Evolutionary conservation across 2,329 filamentous ascomycete genomes (phyloP).

Genomic region (Diplodia intermedia): DNA sequence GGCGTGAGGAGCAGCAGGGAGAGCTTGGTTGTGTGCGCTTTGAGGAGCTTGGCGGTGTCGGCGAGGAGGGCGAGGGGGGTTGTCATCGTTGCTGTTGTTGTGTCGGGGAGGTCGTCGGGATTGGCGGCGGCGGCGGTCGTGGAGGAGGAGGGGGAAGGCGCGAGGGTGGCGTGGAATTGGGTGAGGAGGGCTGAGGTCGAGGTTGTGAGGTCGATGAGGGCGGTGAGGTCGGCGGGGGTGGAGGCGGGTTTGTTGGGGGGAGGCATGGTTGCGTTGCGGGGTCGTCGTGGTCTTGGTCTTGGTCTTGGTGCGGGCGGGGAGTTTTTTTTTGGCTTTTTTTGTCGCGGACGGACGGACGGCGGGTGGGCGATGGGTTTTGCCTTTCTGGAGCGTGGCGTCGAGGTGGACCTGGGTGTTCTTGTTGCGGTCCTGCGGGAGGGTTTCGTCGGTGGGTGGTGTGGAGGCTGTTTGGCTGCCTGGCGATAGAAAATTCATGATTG

Average conservation of each 20-base stretch:
- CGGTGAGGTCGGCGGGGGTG: conserved; percentile 36
- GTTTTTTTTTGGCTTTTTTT: not conserved
- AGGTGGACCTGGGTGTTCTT: not conserved
- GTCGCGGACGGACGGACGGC: not conserved
- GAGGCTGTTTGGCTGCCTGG: conserved; percentile 1
- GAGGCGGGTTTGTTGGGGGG: conserved; percentile 14
- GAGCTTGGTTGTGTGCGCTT: conserved; percentile 84
- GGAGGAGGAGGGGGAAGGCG: not conserved
- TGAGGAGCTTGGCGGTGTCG: conserved; percentile 75
- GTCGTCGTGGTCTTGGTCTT: too few species aligned
- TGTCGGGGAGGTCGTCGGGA: conserved; percentile 1
- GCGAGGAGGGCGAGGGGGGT: conserved; percentile 70
- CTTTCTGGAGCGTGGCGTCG: not conserved
- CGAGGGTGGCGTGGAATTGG: conserved; percentile 40
- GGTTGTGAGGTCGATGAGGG: conserved; percentile 46
- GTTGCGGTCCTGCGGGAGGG: not conserved
- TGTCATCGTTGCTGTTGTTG: conserved; percentile 40
- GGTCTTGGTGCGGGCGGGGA: not conserved
- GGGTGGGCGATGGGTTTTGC: not conserved
- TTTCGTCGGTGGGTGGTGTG: not conserved
- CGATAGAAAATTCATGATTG: conserved; percentile 14
- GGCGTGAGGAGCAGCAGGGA: conserved; percentile 85
- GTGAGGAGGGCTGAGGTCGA: conserved; percentile 46
- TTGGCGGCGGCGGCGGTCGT: not conserved
- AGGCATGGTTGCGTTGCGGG: conserved; percentile 24